Evolutionary conservation across 768 basidiomycete genomes (phyloP), one percentile per base, ranked within the genome.

Genomic region (Nevesoporus exiguus): DNA sequence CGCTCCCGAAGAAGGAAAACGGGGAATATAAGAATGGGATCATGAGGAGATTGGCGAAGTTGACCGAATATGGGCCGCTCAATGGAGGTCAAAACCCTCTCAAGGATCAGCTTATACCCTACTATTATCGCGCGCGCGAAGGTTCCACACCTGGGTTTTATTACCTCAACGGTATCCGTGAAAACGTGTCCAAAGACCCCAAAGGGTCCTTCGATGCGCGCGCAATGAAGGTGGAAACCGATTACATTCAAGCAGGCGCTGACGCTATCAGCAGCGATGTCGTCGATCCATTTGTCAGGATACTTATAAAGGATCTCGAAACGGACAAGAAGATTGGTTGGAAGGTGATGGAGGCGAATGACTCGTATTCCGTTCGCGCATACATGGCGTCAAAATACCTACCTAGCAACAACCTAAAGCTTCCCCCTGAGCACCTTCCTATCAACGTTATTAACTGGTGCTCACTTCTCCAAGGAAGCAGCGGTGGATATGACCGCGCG

Each of bases 41-140:
- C 34, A 46, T 74, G 72, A 66, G 57, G 27, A 61, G 70, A 31
- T 31, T 68, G 11, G 71, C 66, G 43, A 50, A 71, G 24, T 61
- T 74, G 24, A 67, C 67, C 53, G 54, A 64, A 21, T 68, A 72
- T 21, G 31, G 39, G 21, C 46, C 46, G 21, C 31, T 47, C 21
- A 47, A 47, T 34, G 7, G 14, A 34, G 46, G 46, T 15, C 31
- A n/a, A 10, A 57, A 48, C 22, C 19, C 40, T 5, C 58, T 56
- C 53, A 57, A 33, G 42, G 58, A 65, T 27, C 64, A 58, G 3
- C 46, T 71, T 6, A 57, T 60, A 24, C 66, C 68, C 0, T 64
- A 54, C 42, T 60, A 64, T 51, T 27, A 22, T 22, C 52, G 4
- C 6, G 43, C 55, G 27, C 44, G 47, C 17, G 25, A 63, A 14